These are phyloP conservation scores for Solioccasus polychromus DNA, from an alignment of 768 basidiomycete genomes.

Conservation along the genomic window DNA sequence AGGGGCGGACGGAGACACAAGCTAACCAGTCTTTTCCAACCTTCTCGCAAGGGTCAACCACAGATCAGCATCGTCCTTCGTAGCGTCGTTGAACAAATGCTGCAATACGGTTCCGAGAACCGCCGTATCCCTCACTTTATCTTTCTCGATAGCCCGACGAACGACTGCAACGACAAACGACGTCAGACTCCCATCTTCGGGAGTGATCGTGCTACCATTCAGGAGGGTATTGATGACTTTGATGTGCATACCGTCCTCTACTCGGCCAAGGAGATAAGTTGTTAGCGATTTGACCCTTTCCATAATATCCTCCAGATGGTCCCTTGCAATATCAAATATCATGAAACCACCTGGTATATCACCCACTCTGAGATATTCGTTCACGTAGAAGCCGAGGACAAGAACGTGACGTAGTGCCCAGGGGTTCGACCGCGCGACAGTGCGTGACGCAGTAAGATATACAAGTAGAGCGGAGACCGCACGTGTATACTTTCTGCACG, in stretches of 20 bases:
- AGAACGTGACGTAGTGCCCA: constrained; percentile 74
- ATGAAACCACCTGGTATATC: constrained; percentile 50
- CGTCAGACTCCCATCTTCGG: constrained; percentile 20
- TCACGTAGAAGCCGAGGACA: constrained; percentile 56
- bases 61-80: constrained; percentile 62
- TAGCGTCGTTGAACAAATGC: constrained; percentile 55
- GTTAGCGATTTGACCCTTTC: constrained; percentile 49
- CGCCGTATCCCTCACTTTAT: constrained; percentile 54
- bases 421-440: constrained; percentile 52
- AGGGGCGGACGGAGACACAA: neutral
- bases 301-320: constrained; percentile 37
- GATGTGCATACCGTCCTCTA: constrained; percentile 50
- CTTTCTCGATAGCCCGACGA: constrained; percentile 31
- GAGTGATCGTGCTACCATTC: constrained; percentile 20
- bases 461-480: constrained; percentile 53
- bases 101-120: constrained; percentile 61
- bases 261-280: constrained; percentile 57
- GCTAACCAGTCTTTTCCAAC: constrained; percentile 60
- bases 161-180: constrained; percentile 36
- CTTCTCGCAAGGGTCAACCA: constrained; percentile 75
- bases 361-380: constrained; percentile 58
- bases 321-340: constrained; percentile 2
- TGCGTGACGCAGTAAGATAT: constrained; percentile 55
- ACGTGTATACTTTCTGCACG: constrained; percentile 53
- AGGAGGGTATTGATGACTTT: constrained; percentile 37